Base-by-base conservation (phyloP, 202 grass and related monocot genomes). In the Digitaria exilis region DNA sequence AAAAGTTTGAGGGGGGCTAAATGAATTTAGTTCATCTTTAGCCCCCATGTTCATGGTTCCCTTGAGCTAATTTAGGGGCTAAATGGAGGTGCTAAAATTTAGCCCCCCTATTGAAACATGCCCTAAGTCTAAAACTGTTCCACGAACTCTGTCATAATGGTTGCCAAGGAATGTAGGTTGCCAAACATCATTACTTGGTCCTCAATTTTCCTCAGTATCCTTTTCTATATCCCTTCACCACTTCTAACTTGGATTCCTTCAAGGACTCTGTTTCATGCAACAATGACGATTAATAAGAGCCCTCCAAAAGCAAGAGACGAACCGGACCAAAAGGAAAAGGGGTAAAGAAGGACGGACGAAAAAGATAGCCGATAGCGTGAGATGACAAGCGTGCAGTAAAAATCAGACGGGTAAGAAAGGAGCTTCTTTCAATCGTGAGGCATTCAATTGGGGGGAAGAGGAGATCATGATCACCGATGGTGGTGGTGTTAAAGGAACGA, bases 131-230 rank as follows among this genome's bases (percentile, higher is more conserved):
- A n/a, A n/a, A n/a, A n/a, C n/a, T n/a, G n/a, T n/a, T n/a, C n/a
- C n/a, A n/a, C n/a, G n/a, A n/a, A n/a, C n/a, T n/a, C n/a, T n/a
- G n/a, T n/a, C n/a, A n/a, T n/a, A n/a, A n/a, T n/a, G n/a, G n/a
- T n/a, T n/a, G n/a, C n/a, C n/a, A n/a, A n/a, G n/a, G n/a, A n/a
- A n/a, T n/a, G n/a, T n/a, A n/a, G n/a, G n/a, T n/a, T n/a, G n/a
- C n/a, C n/a, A 14, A 64, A 9, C 74, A 89, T 86, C 83, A 82
- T 73, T 58, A 6, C 73, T n/a, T n/a, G n/a, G n/a, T n/a, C n/a
- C n/a, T n/a, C n/a, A n/a, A n/a, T n/a, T n/a, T 67, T 66, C 4
- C 6, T 2, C 17, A 18, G 2, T 26, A 12, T 15, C 26, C 11
- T 37, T 73, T 44, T 32, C 15, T 51, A 13, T 19, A 19, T 21